These are phyloP conservation scores for Fomes fomentarius DNA, from an alignment of 1,284 basidiomycete genomes.

Conservation along the genomic window DNA sequence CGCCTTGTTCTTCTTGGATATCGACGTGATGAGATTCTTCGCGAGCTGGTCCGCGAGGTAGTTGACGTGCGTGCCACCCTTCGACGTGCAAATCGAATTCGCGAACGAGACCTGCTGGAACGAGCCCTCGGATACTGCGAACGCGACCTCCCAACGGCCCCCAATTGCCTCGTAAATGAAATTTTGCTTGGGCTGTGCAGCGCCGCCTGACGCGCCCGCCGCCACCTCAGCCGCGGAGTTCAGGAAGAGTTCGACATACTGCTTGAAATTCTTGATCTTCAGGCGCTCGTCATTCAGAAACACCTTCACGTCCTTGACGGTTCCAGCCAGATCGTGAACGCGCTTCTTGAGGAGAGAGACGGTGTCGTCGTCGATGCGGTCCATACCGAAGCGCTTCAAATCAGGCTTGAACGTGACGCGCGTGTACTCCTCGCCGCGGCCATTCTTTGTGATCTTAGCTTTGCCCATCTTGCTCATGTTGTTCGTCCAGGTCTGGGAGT, in stretches of 20 bases:
- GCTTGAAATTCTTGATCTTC: slow-evolving; percentile 96
- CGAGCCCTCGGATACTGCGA: slow-evolving; percentile 90
- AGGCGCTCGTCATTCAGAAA: slow-evolving; percentile 91
- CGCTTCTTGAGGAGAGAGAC: slow-evolving; percentile 91
- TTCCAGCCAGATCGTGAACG: slow-evolving; percentile 97
- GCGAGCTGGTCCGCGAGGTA: slow-evolving; percentile 90
- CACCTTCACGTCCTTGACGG: slow-evolving; percentile 92
- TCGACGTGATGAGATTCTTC: slow-evolving; percentile 78
- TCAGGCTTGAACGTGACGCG: slow-evolving; percentile 95
- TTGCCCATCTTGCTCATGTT: slow-evolving; percentile 92
- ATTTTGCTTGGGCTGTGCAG: slow-evolving; percentile 73
- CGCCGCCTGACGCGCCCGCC: slow-evolving; percentile 70
- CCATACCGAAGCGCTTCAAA: slow-evolving; percentile 92
- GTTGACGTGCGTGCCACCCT: slow-evolving; percentile 95
- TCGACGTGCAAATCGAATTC: slow-evolving; percentile 97
- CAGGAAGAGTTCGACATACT: slow-evolving; percentile 96
- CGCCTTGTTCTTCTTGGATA: slow-evolving; percentile 97
- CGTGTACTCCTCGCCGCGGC: slow-evolving; percentile 90
- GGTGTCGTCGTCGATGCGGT: slow-evolving; percentile 89
- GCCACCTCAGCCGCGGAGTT: slow-evolving; percentile 71
- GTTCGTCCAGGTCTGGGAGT: slow-evolving; percentile 92
- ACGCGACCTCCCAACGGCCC: slow-evolving; percentile 94
- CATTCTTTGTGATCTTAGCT: slow-evolving; percentile 92
- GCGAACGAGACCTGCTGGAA: slow-evolving; percentile 97
- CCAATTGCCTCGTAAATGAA: slow-evolving; percentile 85